Percentiles rank a stretch among this genome's conserved stretches.
Evolutionary conservation across 2,329 filamentous ascomycete species (phyloP).

Genomic region (Leptodontidium sp.): DNA sequence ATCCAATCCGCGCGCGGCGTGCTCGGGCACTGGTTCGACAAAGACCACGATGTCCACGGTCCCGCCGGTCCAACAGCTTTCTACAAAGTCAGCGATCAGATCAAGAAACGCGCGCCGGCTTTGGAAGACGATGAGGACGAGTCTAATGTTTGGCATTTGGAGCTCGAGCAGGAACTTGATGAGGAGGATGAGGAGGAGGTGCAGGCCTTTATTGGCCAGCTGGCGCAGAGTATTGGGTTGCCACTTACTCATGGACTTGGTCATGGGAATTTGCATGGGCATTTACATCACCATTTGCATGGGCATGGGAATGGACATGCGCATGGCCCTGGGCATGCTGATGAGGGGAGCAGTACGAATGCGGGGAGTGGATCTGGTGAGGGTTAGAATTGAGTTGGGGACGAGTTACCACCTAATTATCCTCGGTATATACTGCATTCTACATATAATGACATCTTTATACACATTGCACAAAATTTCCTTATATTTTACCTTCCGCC

Average conservation of each 20-base stretch:
- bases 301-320: background rate
- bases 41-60: slow-evolving; percentile 72
- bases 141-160: background rate
- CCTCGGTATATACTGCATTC: too few relatives aligned
- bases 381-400: background rate
- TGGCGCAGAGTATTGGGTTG: slow-evolving; percentile 16
- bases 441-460: too few relatives aligned
- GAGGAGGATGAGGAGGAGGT: background rate
- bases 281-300: background rate
- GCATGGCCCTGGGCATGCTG: background rate
- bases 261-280: background rate
- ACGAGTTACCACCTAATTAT: too few relatives aligned
- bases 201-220: slow-evolving; percentile 11
- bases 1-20: slow-evolving; percentile 70
- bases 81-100: slow-evolving; percentile 74
- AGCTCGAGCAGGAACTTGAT: background rate
- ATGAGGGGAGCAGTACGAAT: background rate
- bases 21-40: slow-evolving; percentile 81
- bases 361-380: background rate
- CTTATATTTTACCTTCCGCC: too few relatives aligned
- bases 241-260: background rate
- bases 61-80: slow-evolving; percentile 79
- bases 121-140: background rate
- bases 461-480: too few relatives aligned
- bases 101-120: slow-evolving; percentile 21